Conservation (phyloP, 371 early-diverging fungal genomes). For the Neoconidiobolus thromboides region DNA sequence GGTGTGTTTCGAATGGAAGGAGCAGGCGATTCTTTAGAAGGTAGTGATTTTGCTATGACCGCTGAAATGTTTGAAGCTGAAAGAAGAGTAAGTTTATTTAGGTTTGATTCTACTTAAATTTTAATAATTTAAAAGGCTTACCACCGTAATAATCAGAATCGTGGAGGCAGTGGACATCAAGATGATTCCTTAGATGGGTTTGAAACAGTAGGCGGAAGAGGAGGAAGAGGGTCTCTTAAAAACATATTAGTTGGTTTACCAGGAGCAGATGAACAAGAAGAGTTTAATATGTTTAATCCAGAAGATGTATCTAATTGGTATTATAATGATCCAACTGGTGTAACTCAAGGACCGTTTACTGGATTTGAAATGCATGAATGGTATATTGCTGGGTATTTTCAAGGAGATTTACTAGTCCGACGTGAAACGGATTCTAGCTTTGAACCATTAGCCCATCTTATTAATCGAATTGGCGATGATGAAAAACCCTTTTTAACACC, state of each 20-base stretch:
- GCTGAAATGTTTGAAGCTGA: neutral
- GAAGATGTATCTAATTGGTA: conserved; percentile 31
- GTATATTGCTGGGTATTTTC: conserved; percentile 65
- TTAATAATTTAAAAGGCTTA: neutral
- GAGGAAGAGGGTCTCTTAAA: neutral
- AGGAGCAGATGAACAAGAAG: neutral
- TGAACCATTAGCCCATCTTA: conserved; percentile 40
- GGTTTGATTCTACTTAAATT: neutral
- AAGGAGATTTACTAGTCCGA: conserved; percentile 41
- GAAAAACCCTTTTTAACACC: conserved; percentile 38
- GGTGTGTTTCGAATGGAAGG: conserved; percentile 37
- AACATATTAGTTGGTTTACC: neutral
- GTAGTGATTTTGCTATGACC: neutral
- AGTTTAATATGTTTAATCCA: neutral
- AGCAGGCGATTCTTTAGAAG: neutral
- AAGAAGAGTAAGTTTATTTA: neutral
- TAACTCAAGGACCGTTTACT: conserved; percentile 49
- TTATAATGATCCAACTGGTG: conserved; percentile 12
- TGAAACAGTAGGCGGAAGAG: neutral
- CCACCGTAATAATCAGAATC: neutral
- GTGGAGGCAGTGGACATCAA: neutral
- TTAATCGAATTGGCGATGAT: conserved; percentile 35
- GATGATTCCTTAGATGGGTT: neutral
- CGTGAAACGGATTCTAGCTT: conserved; percentile 47
- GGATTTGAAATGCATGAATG: conserved; percentile 73